Base-by-base conservation (phyloP, 2,329 filamentous ascomycete genomes). In the Ophiostoma tasmaniense region DNA sequence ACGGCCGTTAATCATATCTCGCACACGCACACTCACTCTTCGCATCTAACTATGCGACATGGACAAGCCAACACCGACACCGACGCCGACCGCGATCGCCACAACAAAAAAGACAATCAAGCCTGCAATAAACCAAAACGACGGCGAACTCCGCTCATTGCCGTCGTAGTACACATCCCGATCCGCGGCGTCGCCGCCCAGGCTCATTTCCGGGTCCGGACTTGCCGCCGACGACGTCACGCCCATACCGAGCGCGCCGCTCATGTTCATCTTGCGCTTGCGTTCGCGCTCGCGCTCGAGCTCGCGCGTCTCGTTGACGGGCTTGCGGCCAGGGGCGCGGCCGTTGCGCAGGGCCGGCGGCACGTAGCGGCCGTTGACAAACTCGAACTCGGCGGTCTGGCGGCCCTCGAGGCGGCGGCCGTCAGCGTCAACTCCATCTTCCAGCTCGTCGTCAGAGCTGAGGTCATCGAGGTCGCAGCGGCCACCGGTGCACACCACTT, bases 111-210 rank as follows among this genome's bases (percentile, higher is more conserved):
- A 33, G 25, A 75, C 68, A 4, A 76, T 66, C 2, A 76, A 72
- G 1, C 75, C 72, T 1, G 80, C 33, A 4, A 80, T 65, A 8
- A 72, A 68, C 78, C 78, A 81, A 59, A 82, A 78, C 42, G 75
- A 69, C 73, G 76, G 66, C 71, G 3, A 5, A 2, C 33, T 10
- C 30, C 33, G 61, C 4, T 5, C 55, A 25, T 13, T 3, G 25
- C 14, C 13, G 13, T 64, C 30, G 61, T 6, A 11, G 61, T 37
- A 37, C 17, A 22, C 10, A 5, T 50, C 13, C 33, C 28, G 20
- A 75, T 64, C 79, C 75, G 61, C 79, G 74, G 69, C 74, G 66
- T 75, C 59, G 71, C 71, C 55, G 66, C 35, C 62, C 37, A 28
- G 39, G 22, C 22, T 28, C 37, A 13, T 25, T 20, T 65, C 64